Conservation (phyloP, 257 asterid genomes). For the Mitragyna speciosa region DNA sequence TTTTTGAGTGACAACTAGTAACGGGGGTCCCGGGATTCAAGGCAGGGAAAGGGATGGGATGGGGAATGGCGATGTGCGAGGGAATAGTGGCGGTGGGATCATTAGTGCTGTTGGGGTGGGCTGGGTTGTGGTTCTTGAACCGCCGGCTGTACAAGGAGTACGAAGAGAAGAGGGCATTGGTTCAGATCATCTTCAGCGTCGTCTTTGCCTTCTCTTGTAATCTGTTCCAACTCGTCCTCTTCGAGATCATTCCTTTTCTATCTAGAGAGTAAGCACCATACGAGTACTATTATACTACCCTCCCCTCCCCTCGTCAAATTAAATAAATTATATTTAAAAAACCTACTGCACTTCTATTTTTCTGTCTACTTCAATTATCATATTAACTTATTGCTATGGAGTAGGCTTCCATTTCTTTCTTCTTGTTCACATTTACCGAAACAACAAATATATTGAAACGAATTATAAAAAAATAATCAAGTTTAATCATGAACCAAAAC, state of each 20-base stretch:
- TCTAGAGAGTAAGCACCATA: slow-evolving; percentile 62
- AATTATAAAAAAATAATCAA: too few species aligned
- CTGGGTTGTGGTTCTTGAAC: slow-evolving; percentile 92
- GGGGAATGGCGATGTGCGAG: slow-evolving; percentile 71
- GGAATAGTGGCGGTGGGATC: slow-evolving; percentile 82
- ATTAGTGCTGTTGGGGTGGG: slow-evolving; percentile 77
- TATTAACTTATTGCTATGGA: too few species aligned
- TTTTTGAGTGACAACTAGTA: too few species aligned
- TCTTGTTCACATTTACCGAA: too few species aligned
- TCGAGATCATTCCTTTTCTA: slow-evolving; percentile 85
- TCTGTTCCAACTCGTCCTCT: slow-evolving; percentile 91
- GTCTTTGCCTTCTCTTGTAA: slow-evolving; percentile 96
- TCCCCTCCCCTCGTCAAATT: too few species aligned
- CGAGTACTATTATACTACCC: background rate
- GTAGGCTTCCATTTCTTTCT: too few species aligned
- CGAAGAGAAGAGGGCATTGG: slow-evolving; percentile 90
- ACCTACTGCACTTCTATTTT: too few species aligned
- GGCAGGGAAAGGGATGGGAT: slow-evolving; percentile 50
- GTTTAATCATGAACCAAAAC: too few species aligned
- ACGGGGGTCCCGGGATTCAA: too few species aligned
- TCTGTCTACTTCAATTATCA: too few species aligned
- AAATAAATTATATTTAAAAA: too few species aligned
- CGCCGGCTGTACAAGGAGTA: slow-evolving; percentile 91
- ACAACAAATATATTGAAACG: too few species aligned
- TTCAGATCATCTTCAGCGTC: slow-evolving; percentile 94